Evolutionary conservation across 176 grass and related monocot species (phyloP), one percentile per base, ranked within the genome.

Genomic region (Aegilops umbellulata): DNA sequence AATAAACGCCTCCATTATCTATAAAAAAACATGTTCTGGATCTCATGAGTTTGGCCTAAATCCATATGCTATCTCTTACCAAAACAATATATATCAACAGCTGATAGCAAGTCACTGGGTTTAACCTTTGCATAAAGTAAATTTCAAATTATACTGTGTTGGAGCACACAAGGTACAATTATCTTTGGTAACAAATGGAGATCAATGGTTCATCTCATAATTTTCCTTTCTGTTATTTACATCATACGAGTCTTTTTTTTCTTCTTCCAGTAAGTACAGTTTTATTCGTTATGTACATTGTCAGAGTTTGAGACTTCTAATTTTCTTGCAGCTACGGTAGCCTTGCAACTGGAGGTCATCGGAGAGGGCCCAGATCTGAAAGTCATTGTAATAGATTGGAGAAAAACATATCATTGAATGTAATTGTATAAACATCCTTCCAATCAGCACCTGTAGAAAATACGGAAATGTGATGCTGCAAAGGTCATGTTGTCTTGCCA

Each of bases 241-340:
- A 90, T 64, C 35, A 4, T 55, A 63, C 4, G 24, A 31, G 9
- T 60, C 24, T 0, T 25, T 13, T 76, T 8, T 89, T 17, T 14
- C 65, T 68, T 30, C 4, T 80, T 53, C 30, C 9, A 63, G 3
- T 70, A 77, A 70, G 15, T 71, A 86, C 39, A 90, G 2, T 64
- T 41, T 51, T 55, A 29, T 41, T 22, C 24, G 14, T 25, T 82
- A 82, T 82, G 58, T 86, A 90, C 88, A 90, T 64, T 79, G 53
- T 71, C 66, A 34, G 26, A 63, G 22, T 76, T 63, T 78, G 64
- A 63, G 41, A 20, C 41, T 46, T 70, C 47, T 35, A 70, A 34
- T 24, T 70, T 57, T 83, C 14, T 47, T 83, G 24, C 71, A 58
- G 61, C 19, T 11, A 81, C 55, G 64, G 9, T 58, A 36, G 32